These are phyloP conservation scores for Blepharisma japonicum DNA, from an alignment of 73 alveolate genomes.

Conservation along the genomic window DNA sequence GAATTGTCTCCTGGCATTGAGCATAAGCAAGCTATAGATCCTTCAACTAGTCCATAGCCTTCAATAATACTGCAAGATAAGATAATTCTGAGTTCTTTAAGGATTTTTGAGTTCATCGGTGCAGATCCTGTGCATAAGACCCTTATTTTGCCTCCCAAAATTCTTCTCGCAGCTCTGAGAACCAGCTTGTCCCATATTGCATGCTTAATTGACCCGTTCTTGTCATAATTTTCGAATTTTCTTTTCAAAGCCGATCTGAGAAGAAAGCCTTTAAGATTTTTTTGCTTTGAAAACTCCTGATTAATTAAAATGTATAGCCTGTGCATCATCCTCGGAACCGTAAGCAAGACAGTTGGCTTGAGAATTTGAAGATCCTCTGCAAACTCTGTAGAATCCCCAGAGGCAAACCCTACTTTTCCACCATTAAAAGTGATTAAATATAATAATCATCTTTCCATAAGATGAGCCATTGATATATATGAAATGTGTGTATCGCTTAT, in stretches of 20 bases:
- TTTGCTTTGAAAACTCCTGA: conserved; percentile 34
- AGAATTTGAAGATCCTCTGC: conserved; percentile 61
- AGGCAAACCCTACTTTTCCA: conserved; percentile 55
- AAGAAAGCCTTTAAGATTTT: conserved; percentile 45
- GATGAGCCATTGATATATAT: neutral
- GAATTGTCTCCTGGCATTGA: conserved; percentile 23
- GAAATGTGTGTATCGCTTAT: neutral
- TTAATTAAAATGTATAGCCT: conserved; percentile 54
- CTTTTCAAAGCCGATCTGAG: conserved; percentile 56
- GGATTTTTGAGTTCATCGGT: conserved; percentile 54
- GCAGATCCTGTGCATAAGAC: conserved; percentile 72
- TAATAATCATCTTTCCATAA: neutral
- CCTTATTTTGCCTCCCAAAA: conserved; percentile 71
- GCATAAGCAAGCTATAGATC: conserved; percentile 29
- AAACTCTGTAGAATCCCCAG: conserved; percentile 55
- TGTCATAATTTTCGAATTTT: conserved; percentile 51
- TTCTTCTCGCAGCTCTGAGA: conserved; percentile 39
- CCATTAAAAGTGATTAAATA: neutral
- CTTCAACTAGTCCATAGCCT: conserved; percentile 69
- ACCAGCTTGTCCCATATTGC: conserved; percentile 42
- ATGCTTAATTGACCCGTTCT: conserved; percentile 39
- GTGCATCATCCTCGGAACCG: conserved; percentile 68
- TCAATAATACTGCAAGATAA: conserved; percentile 47
- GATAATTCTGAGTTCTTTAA: conserved; percentile 42
- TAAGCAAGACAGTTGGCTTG: conserved; percentile 67